Evolutionary conservation across 2,329 filamentous ascomycete genomes (phyloP).

Genomic region (Colletotrichum eremochloae): DNA sequence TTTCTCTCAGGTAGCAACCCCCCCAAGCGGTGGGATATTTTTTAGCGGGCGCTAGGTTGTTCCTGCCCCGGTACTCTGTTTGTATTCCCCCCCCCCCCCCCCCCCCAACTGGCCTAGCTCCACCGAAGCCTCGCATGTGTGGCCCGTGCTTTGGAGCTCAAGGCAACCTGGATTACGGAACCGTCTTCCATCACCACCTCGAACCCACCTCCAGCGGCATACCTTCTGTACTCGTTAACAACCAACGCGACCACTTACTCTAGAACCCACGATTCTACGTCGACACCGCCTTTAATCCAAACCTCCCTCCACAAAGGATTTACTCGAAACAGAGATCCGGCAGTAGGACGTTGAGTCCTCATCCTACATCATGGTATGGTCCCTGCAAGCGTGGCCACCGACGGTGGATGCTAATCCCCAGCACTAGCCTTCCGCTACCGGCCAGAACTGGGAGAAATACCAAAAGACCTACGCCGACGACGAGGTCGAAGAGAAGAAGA

Average conservation of each 20-base stretch:
- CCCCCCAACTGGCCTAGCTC: constrained; percentile 38
- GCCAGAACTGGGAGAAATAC: constrained; percentile 98
- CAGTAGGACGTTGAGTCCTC: constrained; percentile 46
- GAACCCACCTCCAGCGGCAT: constrained; percentile 24
- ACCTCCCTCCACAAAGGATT: background rate
- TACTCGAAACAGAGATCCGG: constrained; percentile 8
- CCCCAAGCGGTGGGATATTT: constrained; percentile 45
- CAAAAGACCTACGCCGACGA: constrained; percentile 97
- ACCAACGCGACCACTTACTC: constrained; percentile 18
- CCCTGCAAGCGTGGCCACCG: constrained; percentile 21
- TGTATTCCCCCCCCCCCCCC: constrained; percentile 14
- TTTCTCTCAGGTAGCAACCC: constrained; percentile 41
- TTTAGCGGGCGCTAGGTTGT: constrained; percentile 44
- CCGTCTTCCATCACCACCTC: constrained; percentile 43
- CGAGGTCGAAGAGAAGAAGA: constrained; percentile 99
- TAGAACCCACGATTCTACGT: constrained; percentile 26
- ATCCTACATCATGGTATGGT: constrained; percentile 59
- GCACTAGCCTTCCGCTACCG: constrained; percentile 90
- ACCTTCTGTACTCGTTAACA: constrained; percentile 26
- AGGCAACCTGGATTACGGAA: constrained; percentile 47
- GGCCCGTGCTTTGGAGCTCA: constrained; percentile 44
- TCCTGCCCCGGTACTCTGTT: constrained; percentile 41
- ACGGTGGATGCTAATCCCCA: constrained; percentile 50
- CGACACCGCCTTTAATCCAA: background rate
- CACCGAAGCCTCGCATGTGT: constrained; percentile 44